Evolutionary conservation across 2,329 filamentous ascomycete genomes (phyloP).

Genomic region (Lecanosticta acicola): DNA sequence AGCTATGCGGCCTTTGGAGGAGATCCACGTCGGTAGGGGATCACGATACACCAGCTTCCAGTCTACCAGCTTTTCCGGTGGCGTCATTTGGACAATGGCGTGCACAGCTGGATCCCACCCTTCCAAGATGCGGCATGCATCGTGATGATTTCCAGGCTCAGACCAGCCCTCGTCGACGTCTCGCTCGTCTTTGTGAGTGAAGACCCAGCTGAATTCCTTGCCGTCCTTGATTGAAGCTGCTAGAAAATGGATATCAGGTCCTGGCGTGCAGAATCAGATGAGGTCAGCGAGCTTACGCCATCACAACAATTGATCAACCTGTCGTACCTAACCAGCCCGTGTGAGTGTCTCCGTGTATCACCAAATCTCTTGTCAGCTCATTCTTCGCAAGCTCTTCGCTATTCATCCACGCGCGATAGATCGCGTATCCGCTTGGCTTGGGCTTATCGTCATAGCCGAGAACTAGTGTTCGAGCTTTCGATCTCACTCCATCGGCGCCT

Average conservation of each 20-base stretch:
- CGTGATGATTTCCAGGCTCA: slow-evolving; percentile 37
- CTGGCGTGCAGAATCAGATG: too few relatives aligned
- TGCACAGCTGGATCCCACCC: slow-evolving; percentile 44
- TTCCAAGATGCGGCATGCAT: slow-evolving; percentile 41
- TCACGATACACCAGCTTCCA: slow-evolving; percentile 55
- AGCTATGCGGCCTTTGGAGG: slow-evolving; percentile 45
- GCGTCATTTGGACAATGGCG: slow-evolving; percentile 42
- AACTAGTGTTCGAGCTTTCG: slow-evolving; percentile 47
- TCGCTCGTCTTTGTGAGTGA: slow-evolving; percentile 46
- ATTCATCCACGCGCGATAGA: slow-evolving; percentile 50
- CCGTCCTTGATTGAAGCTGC: slow-evolving; percentile 50
- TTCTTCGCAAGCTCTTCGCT: slow-evolving; percentile 46
- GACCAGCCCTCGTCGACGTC: slow-evolving; percentile 47
- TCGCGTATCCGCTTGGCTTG: slow-evolving; percentile 48
- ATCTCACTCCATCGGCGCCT: slow-evolving; percentile 51
- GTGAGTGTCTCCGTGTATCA: slow-evolving; percentile 48
- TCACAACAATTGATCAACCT: neutral
- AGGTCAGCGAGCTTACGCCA: too few relatives aligned
- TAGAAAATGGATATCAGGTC: slow-evolving; percentile 50
- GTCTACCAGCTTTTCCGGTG: slow-evolving; percentile 37
- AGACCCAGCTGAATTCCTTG: slow-evolving; percentile 51
- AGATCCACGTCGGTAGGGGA: slow-evolving; percentile 51
- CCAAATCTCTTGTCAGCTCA: slow-evolving; percentile 50
- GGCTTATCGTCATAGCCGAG: slow-evolving; percentile 43
- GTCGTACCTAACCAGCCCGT: slow-evolving; percentile 45